A percentile compares a stretch with the other conserved stretches of the same genome.
Evolutionary conservation across 768 basidiomycete species (phyloP).

Genomic region (Leccinum variicolor): DNA sequence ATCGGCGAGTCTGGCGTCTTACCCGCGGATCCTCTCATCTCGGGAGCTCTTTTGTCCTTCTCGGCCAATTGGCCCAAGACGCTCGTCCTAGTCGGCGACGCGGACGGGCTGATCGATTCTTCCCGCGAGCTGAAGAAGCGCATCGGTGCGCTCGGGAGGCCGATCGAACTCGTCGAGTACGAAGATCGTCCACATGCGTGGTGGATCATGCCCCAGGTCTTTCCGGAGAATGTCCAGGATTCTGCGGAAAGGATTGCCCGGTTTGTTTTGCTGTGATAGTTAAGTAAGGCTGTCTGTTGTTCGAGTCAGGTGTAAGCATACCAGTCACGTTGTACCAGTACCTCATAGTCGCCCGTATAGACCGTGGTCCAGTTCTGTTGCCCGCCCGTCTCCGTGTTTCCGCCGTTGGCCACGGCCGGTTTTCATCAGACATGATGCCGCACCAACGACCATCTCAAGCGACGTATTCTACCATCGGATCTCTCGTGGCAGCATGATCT

Average conservation of each 20-base stretch:
- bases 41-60: constrained; percentile 16
- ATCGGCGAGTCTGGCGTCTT: constrained; percentile 10
- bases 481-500: too few species aligned
- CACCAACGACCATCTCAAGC: too few species aligned
- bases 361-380: too few species aligned
- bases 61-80: constrained; percentile 19
- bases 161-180: constrained; percentile 25
- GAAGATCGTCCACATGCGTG: constrained; percentile 19
- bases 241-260: constrained; percentile 8
- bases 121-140: constrained; percentile 12
- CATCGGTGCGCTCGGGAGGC: background rate
- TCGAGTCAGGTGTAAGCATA: too few species aligned
- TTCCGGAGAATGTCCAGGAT: constrained; percentile 13
- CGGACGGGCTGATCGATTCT: constrained; percentile 13
- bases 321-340: too few species aligned
- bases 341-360: too few species aligned
- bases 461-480: too few species aligned
- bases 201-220: constrained; percentile 17
- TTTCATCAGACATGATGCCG: background rate
- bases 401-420: too few species aligned
- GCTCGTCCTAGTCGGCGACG: constrained; percentile 17
- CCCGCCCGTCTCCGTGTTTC: too few species aligned
- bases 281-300: too few species aligned
- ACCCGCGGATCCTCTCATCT: constrained; percentile 15
- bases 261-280: background rate